phyloP scores from a whole-genome alignment of 441 rosid species.

The Pelargonium fulgidum region DNA sequence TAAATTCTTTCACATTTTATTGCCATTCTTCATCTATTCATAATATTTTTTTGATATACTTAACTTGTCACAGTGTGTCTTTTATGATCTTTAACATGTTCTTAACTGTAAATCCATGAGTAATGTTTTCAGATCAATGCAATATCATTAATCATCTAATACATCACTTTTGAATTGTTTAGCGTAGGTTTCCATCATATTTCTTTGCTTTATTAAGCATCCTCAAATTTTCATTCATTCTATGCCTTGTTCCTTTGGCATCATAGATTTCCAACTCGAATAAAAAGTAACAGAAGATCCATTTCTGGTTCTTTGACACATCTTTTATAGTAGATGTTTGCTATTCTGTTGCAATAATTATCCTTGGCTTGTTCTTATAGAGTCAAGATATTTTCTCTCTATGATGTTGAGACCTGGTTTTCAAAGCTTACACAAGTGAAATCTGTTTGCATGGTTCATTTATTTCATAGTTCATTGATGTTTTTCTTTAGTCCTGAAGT shows the following conservation, averaged over 20 bases:
- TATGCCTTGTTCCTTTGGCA: not conserved
- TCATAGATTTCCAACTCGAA: not conserved
- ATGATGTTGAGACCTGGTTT: too few species aligned
- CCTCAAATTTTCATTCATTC: not conserved
- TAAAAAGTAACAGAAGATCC: not conserved
- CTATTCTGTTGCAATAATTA: not conserved
- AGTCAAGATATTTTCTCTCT: too few species aligned
- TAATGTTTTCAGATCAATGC: not conserved
- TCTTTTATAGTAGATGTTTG: not conserved
- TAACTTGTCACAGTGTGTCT: not conserved
- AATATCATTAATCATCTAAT: not conserved
- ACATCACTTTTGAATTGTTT: not conserved
- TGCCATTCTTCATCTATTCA: slow-evolving; percentile 8
- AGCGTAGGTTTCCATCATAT: not conserved
- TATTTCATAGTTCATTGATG: too few species aligned
- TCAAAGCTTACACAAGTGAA: too few species aligned
- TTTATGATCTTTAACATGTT: not conserved
- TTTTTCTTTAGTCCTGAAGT: too few species aligned
- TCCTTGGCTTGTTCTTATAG: too few species aligned
- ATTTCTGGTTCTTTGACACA: not conserved
- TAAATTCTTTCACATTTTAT: not conserved
- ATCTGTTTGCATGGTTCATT: too few species aligned
- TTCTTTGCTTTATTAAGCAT: not conserved
- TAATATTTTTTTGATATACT: slow-evolving; percentile 5
- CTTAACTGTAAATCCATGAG: not conserved